A percentile compares a stretch with the other conserved stretches of the same genome.
Evolutionary conservation across 2,329 filamentous ascomycete species (phyloP).

Genomic region (Clarireedia sp.): DNA sequence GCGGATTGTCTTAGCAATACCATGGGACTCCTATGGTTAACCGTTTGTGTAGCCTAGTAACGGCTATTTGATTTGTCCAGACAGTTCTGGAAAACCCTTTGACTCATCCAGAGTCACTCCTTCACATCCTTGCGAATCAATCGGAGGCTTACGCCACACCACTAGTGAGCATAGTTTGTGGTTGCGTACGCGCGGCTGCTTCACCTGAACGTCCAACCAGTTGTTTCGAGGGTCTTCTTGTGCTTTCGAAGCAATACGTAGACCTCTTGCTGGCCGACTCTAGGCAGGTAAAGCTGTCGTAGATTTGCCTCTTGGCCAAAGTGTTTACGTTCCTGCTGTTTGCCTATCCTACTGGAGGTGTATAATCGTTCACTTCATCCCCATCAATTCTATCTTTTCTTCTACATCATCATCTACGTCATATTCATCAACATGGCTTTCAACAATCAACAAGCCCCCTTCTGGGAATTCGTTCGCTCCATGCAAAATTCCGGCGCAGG

Average conservation of each 20-base stretch:
- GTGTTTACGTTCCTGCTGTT: conserved; percentile 1
- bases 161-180: not conserved
- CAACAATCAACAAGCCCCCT: conserved; percentile 15
- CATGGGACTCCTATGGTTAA: no score
- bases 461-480: conserved; percentile 26
- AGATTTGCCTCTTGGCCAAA: conserved; percentile 3
- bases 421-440: conserved; percentile 21
- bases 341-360: conserved; percentile 1
- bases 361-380: not conserved
- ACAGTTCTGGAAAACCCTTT: not conserved
- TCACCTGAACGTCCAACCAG: conserved; percentile 2
- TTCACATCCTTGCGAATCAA: not conserved
- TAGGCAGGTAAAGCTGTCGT: not conserved
- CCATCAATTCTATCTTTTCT: not conserved
- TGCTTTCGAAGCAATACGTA: not conserved
- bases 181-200: conserved; percentile 2
- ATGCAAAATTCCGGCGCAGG: conserved; percentile 23
- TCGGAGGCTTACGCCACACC: conserved; percentile 2
- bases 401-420: not conserved
- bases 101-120: not conserved
- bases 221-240: not conserved
- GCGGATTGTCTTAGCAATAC: no score
- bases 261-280: not conserved
- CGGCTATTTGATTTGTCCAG: no score
- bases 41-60: no score